Conservation (phyloP, 164 flowering plant species). For the Aristolochia fimbriata region DNA sequence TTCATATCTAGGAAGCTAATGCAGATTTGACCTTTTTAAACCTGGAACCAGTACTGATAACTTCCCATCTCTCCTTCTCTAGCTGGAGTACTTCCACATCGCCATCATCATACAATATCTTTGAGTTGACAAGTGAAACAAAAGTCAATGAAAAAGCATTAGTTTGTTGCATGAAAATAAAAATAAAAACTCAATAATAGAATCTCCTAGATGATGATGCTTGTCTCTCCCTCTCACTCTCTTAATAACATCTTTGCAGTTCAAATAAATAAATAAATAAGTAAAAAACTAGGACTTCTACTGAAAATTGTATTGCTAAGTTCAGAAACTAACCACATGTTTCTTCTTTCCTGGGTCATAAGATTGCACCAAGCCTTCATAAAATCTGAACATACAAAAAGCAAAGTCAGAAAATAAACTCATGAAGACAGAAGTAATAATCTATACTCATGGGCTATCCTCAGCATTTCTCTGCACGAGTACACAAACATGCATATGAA, state of each 20-base stretch:
- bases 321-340: constrained; percentile 53
- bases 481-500: too few species aligned
- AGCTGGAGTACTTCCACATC: constrained; percentile 77
- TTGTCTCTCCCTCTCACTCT: too few species aligned
- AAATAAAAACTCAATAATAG: too few species aligned
- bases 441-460: too few species aligned
- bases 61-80: constrained; percentile 85
- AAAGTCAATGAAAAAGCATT: constrained; percentile 1
- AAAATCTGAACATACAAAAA: constrained; percentile 49
- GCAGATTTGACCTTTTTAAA: constrained; percentile 35
- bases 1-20: neutral
- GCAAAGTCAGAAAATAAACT: neutral
- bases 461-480: too few species aligned
- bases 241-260: too few species aligned
- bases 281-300: neutral
- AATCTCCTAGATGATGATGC: too few species aligned
- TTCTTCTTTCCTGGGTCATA: constrained; percentile 54
- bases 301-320: neutral
- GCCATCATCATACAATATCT: constrained; percentile 89
- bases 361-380: constrained; percentile 82
- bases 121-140: neutral
- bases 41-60: constrained; percentile 29
- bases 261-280: too few species aligned
- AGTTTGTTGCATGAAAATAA: too few species aligned
- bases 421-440: too few species aligned